Conservation (phyloP, 192 early-diverging fungal genomes). For the Coemansia erecta region DNA sequence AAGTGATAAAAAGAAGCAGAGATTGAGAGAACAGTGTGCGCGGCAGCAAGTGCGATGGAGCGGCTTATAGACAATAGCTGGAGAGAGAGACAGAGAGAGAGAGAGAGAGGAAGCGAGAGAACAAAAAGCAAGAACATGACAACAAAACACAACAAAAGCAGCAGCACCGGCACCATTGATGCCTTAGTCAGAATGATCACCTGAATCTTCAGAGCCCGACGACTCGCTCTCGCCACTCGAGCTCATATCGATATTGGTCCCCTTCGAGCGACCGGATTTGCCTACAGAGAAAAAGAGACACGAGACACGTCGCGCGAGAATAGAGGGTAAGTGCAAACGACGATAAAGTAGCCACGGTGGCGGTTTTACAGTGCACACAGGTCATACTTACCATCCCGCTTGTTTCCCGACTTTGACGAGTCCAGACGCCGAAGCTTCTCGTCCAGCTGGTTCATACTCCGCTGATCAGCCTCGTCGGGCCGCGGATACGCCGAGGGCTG, state of each 20-base stretch:
- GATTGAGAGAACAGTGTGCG: neutral
- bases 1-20: neutral
- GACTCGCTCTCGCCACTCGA: conserved; percentile 53
- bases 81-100: conserved; percentile 5
- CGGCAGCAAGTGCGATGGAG: too few species aligned
- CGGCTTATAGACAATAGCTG: neutral
- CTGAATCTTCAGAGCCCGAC: conserved; percentile 83
- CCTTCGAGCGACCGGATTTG: conserved; percentile 22
- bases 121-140: conserved; percentile 28
- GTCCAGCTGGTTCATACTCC: conserved; percentile 44
- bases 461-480: conserved; percentile 26
- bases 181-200: conserved; percentile 72
- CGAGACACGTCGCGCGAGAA: neutral
- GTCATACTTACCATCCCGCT: conserved; percentile 22
- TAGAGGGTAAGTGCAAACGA: neutral
- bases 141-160: conserved; percentile 25
- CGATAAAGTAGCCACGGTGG: neutral
- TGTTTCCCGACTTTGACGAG: conserved; percentile 29
- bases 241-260: conserved; percentile 37
- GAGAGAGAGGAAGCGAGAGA: conserved; percentile 30
- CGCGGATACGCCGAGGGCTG: conserved; percentile 34
- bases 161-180: conserved; percentile 17
- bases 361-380: neutral
- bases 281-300: conserved; percentile 17
- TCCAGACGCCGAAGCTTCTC: conserved; percentile 52